Evolutionary conservation across 768 basidiomycete species (phyloP), one percentile per base, ranked within the genome.

Genomic region (Dioszegia aurantiaca): DNA sequence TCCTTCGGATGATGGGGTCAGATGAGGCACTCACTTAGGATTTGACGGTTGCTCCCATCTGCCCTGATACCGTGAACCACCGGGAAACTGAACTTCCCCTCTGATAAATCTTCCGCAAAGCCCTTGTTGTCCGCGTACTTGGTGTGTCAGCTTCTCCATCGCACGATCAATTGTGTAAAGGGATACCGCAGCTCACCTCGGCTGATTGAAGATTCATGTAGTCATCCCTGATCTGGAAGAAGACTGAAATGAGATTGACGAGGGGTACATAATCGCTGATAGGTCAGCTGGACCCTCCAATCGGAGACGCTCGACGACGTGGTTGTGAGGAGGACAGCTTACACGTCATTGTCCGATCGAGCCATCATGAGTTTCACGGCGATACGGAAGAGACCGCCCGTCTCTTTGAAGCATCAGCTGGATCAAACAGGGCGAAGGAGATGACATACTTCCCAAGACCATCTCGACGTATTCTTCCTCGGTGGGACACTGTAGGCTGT

Each of bases 301-400:
- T 11, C 27, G 4, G 5, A 48, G 27, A 16, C 6, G 1, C 12
- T 58, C 46, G 16, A 48, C n/a, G n/a, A n/a, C n/a, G n/a, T n/a
- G n/a, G n/a, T n/a, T n/a, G n/a, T n/a, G n/a, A n/a, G n/a, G n/a
- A n/a, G n/a, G n/a, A 43, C 2, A 48, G 5, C 79, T 60, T 47
- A 80, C 80, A 77, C 63, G 10, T 75, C 64, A 4, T 76, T 77
- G 2, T 44, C 59, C 28, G 78, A 79, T 33, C 73, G 73, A 0
- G 90, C 90, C 90, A 94, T 94, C 90, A 99, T 92, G 27, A 98
- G 82, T 73, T 92, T 97, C 73, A 97, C 83, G 0, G 89, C 90
- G 43, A 98, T 85, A 21, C 94, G 81, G 61, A 98, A 86, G 9
- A 98, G 81, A 3, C 94, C 92, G 0, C 94, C 94, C 0, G 94